Percentiles rank a stretch among this genome's conserved stretches.
Conservation (phyloP, 2,329 filamentous ascomycete genomes). For the Apiospora kogelbergensis region DNA sequence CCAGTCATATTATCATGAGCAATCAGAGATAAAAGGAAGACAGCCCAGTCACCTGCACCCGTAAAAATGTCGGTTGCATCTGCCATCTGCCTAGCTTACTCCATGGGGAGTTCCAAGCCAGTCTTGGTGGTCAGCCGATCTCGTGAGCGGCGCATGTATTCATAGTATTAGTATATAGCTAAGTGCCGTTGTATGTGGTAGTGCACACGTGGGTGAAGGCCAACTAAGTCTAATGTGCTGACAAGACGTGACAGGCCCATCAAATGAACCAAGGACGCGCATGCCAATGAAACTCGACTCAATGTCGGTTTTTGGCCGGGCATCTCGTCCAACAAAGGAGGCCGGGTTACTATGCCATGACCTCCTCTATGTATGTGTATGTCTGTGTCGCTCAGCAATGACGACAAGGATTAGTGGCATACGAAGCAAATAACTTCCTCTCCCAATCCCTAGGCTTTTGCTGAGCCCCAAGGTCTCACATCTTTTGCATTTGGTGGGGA, state of each 20-base stretch:
- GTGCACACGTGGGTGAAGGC: constrained; percentile 2
- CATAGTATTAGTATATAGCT: background rate
- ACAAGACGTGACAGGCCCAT: background rate
- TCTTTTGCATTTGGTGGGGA: background rate
- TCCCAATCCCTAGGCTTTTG: background rate
- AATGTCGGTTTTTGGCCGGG: background rate
- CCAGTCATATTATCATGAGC: background rate
- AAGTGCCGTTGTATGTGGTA: background rate
- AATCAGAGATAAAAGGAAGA: background rate
- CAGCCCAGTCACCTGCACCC: background rate
- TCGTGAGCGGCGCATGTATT: background rate
- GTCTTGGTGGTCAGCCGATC: background rate
- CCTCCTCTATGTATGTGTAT: too few species aligned
- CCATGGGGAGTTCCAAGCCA: background rate
- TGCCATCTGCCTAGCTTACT: background rate
- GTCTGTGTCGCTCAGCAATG: background rate
- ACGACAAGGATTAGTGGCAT: background rate
- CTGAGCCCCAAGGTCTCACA: constrained; percentile 5
- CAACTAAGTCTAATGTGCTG: background rate
- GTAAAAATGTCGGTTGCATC: background rate
- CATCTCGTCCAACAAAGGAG: background rate
- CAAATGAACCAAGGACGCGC: background rate
- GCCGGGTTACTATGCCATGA: background rate
- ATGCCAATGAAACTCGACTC: background rate
- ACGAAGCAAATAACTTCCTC: background rate